Evolutionary conservation across 202 grass and related monocot genomes (phyloP), one percentile per base, ranked within the genome.

Genomic region (Saccharum hybrid): DNA sequence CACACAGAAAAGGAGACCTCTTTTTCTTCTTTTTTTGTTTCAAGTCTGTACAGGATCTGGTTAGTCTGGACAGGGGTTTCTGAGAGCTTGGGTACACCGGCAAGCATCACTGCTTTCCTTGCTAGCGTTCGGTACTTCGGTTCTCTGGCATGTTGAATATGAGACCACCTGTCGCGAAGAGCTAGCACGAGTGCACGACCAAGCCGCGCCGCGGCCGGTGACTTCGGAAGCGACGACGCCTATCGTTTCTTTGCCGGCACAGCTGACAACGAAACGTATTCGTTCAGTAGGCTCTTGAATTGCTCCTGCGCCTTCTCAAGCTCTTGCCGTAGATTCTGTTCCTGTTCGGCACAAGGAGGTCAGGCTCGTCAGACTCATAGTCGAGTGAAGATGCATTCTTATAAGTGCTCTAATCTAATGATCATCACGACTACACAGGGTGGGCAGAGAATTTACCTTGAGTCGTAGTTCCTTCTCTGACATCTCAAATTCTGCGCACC

Each of bases 381-480:
- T 49, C 41, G 30, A 26, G 7, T 26, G 2, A 67, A 1, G 34
- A 38, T 15, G 1, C n/a, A 51, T 3, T 43, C 1, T 38, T 12
- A 6, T 64, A 40, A 14, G 28, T 23, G n/a, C n/a, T 22, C 36
- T 37, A 3, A 33, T 33, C 3, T 30, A 40, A 76, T 77, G 56
- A 62, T 19, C 33, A 33, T 46, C 30, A 54, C 36, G 7, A 3
- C 30, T 1, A n/a, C 3, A 70, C 5, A 76, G 19, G 2, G 5
- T 33, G 46, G 43, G 1, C 5, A 13, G 19, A 37, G 19, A 64
- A 45, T 26, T 65, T 82, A 90, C 80, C 84, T 83, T 86, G 19
- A 75, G 34, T 5, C 70, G 74, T 10, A 76, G 80, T 37, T 83
- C 88, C 75, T 37, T 83, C 88, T 54, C 69, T 11, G 36, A 4